Evolutionary conservation across 2,329 filamentous ascomycete species (phyloP).

Genomic region (Ophiocordyceps polyrhachis-furcata): DNA sequence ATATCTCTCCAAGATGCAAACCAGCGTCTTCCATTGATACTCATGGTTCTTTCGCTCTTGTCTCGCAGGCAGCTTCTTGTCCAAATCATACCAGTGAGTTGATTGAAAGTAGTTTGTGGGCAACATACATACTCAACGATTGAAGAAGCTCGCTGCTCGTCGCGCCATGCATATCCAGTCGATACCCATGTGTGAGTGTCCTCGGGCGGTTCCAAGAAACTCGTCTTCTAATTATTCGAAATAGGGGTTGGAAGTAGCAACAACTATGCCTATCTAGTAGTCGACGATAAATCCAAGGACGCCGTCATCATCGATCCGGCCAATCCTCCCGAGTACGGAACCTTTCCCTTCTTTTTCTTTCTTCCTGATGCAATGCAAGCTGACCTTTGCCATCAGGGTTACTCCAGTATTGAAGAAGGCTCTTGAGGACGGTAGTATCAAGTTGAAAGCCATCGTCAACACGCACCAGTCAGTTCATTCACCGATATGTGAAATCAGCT

Average conservation of each 20-base stretch:
- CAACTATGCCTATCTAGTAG: slow-evolving; percentile 72
- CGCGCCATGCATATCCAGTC: slow-evolving; percentile 63
- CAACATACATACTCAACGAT: no score
- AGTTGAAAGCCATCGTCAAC: slow-evolving; percentile 79
- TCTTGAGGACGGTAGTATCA: slow-evolving; percentile 52
- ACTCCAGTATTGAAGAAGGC: slow-evolving; percentile 52
- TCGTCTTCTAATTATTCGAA: background rate
- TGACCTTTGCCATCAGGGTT: slow-evolving; percentile 26
- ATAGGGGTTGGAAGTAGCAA: slow-evolving; percentile 59
- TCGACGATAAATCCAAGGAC: slow-evolving; percentile 62
- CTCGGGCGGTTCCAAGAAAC: no score
- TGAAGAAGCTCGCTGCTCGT: slow-evolving; percentile 2
- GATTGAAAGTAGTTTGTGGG: no score
- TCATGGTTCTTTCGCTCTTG: background rate
- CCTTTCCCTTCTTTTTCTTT: background rate
- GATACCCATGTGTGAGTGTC: slow-evolving; percentile 61
- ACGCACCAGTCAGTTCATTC: slow-evolving; percentile 69
- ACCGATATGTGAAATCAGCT: background rate
- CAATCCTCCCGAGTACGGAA: background rate
- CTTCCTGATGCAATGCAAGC: background rate
- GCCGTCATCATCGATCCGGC: slow-evolving; percentile 41
- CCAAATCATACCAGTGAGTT: no score
- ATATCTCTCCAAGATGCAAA: background rate
- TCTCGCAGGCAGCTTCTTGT: background rate
- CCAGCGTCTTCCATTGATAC: background rate